Base-by-base conservation (phyloP, 768 basidiomycete genomes). In the Serendipita sp. region DNA sequence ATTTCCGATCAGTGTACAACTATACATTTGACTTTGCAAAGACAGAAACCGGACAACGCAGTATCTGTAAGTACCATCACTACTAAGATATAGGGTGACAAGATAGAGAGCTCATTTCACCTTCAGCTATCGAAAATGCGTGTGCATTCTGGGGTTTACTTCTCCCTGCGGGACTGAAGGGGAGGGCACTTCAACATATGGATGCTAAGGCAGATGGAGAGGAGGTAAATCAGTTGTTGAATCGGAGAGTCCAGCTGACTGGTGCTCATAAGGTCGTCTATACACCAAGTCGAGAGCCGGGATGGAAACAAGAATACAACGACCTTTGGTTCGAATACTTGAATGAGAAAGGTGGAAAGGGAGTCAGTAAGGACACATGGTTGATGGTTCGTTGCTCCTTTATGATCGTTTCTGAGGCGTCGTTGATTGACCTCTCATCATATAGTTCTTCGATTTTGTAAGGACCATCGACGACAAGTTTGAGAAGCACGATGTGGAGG, bases 301-400 rank as follows among this genome's bases (percentile, higher is more conserved):
- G 86, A 2, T 91, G 86, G 85, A 77, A 79, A 68, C 75, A 76
- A 56, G 78, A 82, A 67, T 81, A 86, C 70, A 81, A 79, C 15
- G 72, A 81, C 30, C 82, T 81, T 81, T 94, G 91, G 91, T 82
- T 86, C 69, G 83, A 85, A n/a, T 94, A 83, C 72, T 73, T 93
- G 72, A 74, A 72, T 36, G 76, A 80, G 71, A 85, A 81, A 68
- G 84, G 83, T 1, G 77, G 77, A 23, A 87, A 86, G 71, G 90
- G 89, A 3, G 80, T 94, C 36, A 91, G 88, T 75, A 89, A 88
- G 75, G 91, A 91, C 75, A 89, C 88, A 16, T 92, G 90, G 91
- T 74, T 78, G 63, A 91, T 92, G 89, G 90, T 88, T 58, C 47
- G 84, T 75, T 45, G 34, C 15, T 32, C 51, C 30, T 48, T 35